Base-by-base conservation (phyloP, 2,329 filamentous ascomycete species). In the Fonsecaea erecta region DNA sequence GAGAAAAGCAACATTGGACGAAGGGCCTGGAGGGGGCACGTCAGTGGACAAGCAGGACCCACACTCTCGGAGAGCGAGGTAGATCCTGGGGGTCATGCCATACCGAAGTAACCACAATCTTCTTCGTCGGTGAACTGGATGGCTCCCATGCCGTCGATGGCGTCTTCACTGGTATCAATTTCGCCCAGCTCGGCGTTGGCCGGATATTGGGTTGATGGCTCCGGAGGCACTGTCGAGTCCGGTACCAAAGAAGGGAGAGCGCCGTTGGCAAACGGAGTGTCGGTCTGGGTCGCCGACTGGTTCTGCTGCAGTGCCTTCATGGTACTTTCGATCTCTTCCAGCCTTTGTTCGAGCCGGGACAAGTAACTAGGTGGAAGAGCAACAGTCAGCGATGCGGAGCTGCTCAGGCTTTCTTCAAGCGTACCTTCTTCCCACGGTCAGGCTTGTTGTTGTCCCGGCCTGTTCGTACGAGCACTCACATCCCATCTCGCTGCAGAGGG, bases 1-100 rank as follows among this genome's bases (percentile, higher is more conserved):
- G 14, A 74, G 73, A 62, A 80, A 79, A 14, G 77, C 75, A 52
- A 80, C 79, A 68, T 80, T 80, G 2, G 78, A 80, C 9, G 78
- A 78, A 18, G 77, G 75, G 2, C 77, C 76, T 77, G 24, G 5
- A 56, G 3, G 32, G 14, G 59, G n/a, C n/a, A n/a, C n/a, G n/a
- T n/a, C 28, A 37, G 16, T 32, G 53, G 63, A 34, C 37, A 51
- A 28, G 8, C 24, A 32, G 52, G n/a, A n/a, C n/a, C n/a, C n/a
- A 12, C 11, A 18, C 14, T 18, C 11, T 2, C 18, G 32, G 4
- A 21, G 14, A 58, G 37, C n/a, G n/a, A 52, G 16, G n/a, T 34
- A 12, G 12, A 30, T 30, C 28, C 3, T 4, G 8, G 28, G 8
- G 11, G 48, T 7, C 12, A 18, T 14, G 2, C 24, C 43, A 2